phyloP scores from a whole-genome alignment of 352 stramenopile species.

The Globisporangium takayamanum region DNA sequence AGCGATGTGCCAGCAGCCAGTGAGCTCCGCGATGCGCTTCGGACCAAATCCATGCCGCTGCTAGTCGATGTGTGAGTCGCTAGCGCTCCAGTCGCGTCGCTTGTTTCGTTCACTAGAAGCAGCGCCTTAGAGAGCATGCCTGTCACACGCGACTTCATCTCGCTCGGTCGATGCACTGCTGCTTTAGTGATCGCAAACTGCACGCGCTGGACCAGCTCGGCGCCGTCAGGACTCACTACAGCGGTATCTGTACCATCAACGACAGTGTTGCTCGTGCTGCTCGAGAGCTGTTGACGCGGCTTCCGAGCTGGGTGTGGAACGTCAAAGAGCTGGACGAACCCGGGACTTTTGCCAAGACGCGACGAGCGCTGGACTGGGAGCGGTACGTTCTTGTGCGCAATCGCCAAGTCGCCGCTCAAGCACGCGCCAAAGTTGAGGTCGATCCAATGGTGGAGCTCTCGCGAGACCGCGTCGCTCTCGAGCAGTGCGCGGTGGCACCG shows the following conservation, averaged over 20 bases:
- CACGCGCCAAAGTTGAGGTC: constrained; percentile 94
- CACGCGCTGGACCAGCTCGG: constrained; percentile 3
- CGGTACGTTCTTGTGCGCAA: constrained; percentile 90
- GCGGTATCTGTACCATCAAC: neutral
- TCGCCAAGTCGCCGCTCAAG: constrained; percentile 68
- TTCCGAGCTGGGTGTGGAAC: constrained; percentile 25
- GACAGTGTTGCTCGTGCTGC: neutral
- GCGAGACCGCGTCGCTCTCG: constrained; percentile 86
- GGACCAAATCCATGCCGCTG: too few relatives aligned
- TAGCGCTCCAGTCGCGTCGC: neutral
- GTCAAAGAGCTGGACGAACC: constrained; percentile 72
- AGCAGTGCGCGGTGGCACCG: constrained; percentile 88
- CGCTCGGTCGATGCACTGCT: constrained; percentile 10
- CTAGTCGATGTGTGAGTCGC: too few relatives aligned
- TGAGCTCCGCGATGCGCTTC: too few relatives aligned
- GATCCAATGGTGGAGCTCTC: constrained; percentile 91
- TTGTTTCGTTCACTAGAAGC: constrained; percentile 9
- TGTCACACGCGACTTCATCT: constrained; percentile 12
- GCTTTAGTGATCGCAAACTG: neutral
- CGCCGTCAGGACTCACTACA: neutral
- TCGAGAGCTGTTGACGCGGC: neutral
- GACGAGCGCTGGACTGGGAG: constrained; percentile 35
- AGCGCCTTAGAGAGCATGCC: constrained; percentile 16
- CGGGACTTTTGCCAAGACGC: constrained; percentile 44
- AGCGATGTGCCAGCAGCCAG: neutral